phyloP scores from a whole-genome alignment of 2,329 filamentous ascomycete species.

The Pseudogymnoascus sp. region DNA sequence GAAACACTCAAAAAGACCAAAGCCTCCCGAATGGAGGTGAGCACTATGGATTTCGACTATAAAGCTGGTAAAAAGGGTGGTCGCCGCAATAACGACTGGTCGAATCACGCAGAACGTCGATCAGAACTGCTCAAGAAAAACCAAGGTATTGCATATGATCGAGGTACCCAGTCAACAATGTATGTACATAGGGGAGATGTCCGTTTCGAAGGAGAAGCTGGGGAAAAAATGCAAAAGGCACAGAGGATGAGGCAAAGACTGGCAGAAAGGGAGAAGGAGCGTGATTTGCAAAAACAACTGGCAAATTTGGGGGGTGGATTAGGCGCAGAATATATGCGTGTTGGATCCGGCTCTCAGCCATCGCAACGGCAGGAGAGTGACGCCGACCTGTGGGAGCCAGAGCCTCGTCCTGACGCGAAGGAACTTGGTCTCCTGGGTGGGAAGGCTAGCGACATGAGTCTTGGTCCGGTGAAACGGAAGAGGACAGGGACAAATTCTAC shows the following conservation, averaged over 20 bases:
- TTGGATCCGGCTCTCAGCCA: constrained; percentile 12
- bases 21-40: constrained; percentile 69
- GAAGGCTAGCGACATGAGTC: constrained; percentile 40
- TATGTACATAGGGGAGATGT: constrained; percentile 36
- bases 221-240: constrained; percentile 51
- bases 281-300: constrained; percentile 62
- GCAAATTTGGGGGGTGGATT: constrained; percentile 56
- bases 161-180: constrained; percentile 49
- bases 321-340: constrained; percentile 63
- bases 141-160: constrained; percentile 45
- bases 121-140: constrained; percentile 24
- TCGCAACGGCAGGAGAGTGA: constrained; percentile 13
- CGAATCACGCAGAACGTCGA: constrained; percentile 20
- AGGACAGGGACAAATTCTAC: constrained; percentile 37
- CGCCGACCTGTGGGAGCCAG: constrained; percentile 15
- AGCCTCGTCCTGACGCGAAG: constrained; percentile 36
- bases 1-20: constrained; percentile 65
- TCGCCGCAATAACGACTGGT: constrained; percentile 17
- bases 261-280: constrained; percentile 62
- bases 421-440: constrained; percentile 37
- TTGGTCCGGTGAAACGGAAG: constrained; percentile 57
- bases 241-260: constrained; percentile 60
- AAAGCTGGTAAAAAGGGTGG: constrained; percentile 7
- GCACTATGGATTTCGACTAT: constrained; percentile 50
- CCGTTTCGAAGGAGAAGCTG: constrained; percentile 39